Base-by-base conservation (phyloP, 106 monocot genomes). In the Allium cepa region DNA sequence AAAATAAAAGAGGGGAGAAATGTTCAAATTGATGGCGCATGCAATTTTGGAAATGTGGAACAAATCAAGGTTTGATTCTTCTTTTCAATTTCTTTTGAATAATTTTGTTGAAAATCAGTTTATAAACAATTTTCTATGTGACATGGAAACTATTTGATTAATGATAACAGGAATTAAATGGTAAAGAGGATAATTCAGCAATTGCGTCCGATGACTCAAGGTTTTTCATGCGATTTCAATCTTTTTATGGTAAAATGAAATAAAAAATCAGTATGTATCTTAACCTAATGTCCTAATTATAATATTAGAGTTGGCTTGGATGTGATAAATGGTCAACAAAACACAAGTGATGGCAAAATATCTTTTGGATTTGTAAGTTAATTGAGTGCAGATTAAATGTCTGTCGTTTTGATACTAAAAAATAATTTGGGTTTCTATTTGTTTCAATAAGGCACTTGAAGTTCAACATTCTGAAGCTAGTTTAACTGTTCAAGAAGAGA, bases 351-450 rank as follows among this genome's bases (percentile, higher is more conserved):
- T 50, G 66, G 67, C 8, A 85, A 69, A 16, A 76, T 53, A 61
- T 82, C 78, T 7, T 68, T 78, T 59, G 81, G 74, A 56, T 61
- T 77, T 77, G 73, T 80, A 70, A 77, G 73, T 69, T 10, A 7
- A 64, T 17, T 5, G 1, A 51, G 56, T 36, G 72, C 22, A 55
- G 4, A 14, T 64, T 26, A 50, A 13, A 28, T 62, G 45, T 66
- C 52, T 60, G 26, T 16, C 47, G 11, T 26, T 56, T 56, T 57
- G 26, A 67, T 49, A 28, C 52, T 52, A 12, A 62, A 45, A 13
- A 46, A 22, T 22, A 22, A 22, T 22, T 22, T 22, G 22, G 22
- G 22, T 22, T 22, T 22, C 22, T 22, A 22, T 22, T 22, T 22
- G 22, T 22, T 22, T 22, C 22, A 22, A 67, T 77, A 66, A 82